Conservation (phyloP, 2,329 filamentous ascomycete genomes). For the Fusarium illudens region DNA sequence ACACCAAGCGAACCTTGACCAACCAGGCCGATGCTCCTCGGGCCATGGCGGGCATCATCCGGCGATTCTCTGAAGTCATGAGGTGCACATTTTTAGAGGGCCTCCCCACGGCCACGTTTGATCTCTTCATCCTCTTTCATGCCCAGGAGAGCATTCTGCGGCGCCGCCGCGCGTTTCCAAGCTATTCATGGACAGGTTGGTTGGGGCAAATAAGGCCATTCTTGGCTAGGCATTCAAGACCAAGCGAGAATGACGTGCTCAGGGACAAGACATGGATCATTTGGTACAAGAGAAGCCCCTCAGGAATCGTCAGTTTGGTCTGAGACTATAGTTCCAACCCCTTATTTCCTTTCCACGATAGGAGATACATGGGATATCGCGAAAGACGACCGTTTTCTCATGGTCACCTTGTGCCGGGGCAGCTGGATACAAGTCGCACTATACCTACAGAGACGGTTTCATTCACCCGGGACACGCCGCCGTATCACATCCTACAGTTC, state of each 20-base stretch:
- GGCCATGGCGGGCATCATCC: conserved; percentile 7
- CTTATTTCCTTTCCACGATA: background rate
- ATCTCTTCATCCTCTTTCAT: background rate
- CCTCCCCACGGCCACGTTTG: background rate
- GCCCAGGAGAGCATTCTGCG: fast-evolving
- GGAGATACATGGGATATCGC: background rate
- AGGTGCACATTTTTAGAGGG: conserved; percentile 5
- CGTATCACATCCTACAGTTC: conserved; percentile 21
- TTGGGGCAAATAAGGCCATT: too few species aligned
- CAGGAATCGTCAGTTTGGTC: background rate
- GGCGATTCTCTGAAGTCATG: background rate
- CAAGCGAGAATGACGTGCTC: conserved; percentile 5
- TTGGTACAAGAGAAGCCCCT: conserved; percentile 19
- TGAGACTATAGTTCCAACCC: conserved; percentile 7
- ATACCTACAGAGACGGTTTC: background rate
- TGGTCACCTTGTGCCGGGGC: background rate
- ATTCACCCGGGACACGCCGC: background rate
- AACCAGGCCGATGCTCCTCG: conserved; percentile 3
- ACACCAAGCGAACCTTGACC: background rate
- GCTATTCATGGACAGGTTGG: conserved; percentile 26
- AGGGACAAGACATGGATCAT: conserved; percentile 12
- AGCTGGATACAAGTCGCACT: background rate
- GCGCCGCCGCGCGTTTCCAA: conserved; percentile 13
- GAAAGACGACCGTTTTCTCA: background rate
- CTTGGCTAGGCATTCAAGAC: too few species aligned